Conservation (phyloP, 306 rosid species). For the Neltuma alba region DNA sequence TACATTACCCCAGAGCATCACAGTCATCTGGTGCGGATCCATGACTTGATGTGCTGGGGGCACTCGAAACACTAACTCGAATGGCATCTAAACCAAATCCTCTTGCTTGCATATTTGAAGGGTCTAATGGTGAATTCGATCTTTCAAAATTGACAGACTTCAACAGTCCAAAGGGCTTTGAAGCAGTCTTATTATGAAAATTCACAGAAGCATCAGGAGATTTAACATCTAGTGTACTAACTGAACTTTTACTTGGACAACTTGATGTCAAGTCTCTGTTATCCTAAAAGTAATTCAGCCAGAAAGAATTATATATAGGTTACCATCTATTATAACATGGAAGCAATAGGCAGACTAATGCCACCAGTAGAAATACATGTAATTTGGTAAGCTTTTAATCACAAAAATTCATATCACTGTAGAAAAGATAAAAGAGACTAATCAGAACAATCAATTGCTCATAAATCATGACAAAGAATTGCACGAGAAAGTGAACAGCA, state of each 20-base stretch:
- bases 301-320: conserved; percentile 37
- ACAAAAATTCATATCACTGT: background rate
- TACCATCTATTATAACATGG: conserved; percentile 32
- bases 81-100: conserved; percentile 93
- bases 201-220: conserved; percentile 77
- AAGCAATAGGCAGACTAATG: conserved; percentile 13
- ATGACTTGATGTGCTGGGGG: conserved; percentile 98
- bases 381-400: background rate
- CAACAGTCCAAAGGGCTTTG: conserved; percentile 56
- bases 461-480: background rate
- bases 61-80: conserved; percentile 99
- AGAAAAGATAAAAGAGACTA: conserved; percentile 4
- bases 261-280: conserved; percentile 79
- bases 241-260: conserved; percentile 81
- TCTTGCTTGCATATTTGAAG: conserved; percentile 88
- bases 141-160: conserved; percentile 61
- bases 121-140: conserved; percentile 76
- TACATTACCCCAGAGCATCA: conserved; percentile 94
- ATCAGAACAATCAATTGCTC: background rate
- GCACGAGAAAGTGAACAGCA: background rate
- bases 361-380: background rate
- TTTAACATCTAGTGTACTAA: conserved; percentile 62
- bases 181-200: conserved; percentile 61
- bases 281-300: conserved; percentile 72
- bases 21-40: conserved; percentile 96